phyloP scores from a whole-genome alignment of 371 early-diverging fungal species.

The Apophysomyces trapeziformis region DNA sequence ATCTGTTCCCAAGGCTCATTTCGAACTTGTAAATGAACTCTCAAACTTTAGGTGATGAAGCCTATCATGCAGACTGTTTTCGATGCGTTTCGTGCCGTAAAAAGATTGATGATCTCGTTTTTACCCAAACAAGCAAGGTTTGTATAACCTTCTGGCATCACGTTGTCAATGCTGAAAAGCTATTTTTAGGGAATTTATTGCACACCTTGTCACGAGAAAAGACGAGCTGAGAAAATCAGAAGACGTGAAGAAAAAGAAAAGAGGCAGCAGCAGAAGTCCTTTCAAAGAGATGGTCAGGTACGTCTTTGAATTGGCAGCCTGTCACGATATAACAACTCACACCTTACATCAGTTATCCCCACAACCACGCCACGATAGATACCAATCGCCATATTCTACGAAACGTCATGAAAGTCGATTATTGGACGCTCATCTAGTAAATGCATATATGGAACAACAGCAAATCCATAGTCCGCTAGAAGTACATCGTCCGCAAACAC shows the following conservation, averaged over 20 bases:
- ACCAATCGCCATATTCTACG: not conserved
- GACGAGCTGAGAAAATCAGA: slow-evolving; percentile 36
- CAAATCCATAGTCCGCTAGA: not conserved
- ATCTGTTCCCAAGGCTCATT: not conserved
- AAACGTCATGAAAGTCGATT: slow-evolving; percentile 4
- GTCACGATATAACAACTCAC: not conserved
- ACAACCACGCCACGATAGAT: not conserved
- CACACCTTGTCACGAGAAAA: slow-evolving; percentile 49
- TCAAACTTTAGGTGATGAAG: slow-evolving; percentile 65
- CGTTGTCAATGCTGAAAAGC: slow-evolving; percentile 5
- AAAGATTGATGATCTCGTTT: slow-evolving; percentile 77
- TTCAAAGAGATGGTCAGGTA: not conserved
- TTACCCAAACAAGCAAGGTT: slow-evolving; percentile 81
- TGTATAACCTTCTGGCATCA: not conserved
- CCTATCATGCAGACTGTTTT: slow-evolving; percentile 90
- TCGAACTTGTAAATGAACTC: not conserved
- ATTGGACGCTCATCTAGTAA: not conserved
- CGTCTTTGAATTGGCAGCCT: not conserved
- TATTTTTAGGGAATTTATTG: slow-evolving; percentile 49
- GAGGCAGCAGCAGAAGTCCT: slow-evolving; percentile 20
- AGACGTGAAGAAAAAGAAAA: slow-evolving; percentile 43
- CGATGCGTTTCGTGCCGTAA: slow-evolving; percentile 73
- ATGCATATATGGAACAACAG: slow-evolving; percentile 2
- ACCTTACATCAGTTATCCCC: not conserved
- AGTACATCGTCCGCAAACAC: not conserved